Conservation (phyloP, 208 protist genomes). For the Trichomonas tenax region DNA sequence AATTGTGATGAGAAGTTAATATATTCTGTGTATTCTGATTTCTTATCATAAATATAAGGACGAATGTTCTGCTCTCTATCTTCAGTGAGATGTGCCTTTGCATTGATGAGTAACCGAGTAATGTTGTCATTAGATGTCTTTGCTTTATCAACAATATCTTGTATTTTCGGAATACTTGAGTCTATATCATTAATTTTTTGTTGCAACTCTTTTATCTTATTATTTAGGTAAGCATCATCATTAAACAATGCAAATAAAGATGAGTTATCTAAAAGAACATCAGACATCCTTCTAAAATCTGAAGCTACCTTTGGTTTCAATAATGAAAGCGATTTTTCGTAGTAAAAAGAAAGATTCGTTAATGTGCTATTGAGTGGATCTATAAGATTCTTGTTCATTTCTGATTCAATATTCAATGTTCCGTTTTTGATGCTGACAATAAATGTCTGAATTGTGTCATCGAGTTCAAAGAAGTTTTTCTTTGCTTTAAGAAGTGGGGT, state of each 20-base stretch:
- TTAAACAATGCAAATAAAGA: no score
- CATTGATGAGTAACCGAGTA: neutral
- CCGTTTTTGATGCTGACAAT: no score
- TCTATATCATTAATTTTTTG: neutral
- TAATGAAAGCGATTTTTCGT: no score
- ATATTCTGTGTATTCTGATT: neutral
- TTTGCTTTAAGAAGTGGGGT: neutral
- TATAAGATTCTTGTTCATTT: no score
- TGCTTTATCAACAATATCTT: neutral
- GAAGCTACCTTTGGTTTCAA: no score
- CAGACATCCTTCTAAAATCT: no score
- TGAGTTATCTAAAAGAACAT: no score
- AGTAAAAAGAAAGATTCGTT: no score
- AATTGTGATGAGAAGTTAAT: neutral
- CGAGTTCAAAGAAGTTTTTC: neutral
- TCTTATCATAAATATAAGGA: neutral
- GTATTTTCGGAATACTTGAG: neutral
- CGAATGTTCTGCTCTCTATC: neutral
- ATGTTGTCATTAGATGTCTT: neutral
- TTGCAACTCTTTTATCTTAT: no score
- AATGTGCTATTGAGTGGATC: no score
- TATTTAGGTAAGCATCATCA: no score
- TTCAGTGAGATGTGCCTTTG: neutral
- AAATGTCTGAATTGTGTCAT: neutral
- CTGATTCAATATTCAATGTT: no score